Evolutionary conservation across 768 basidiomycete species (phyloP).

Genomic region (Gymnopilus dilepis): DNA sequence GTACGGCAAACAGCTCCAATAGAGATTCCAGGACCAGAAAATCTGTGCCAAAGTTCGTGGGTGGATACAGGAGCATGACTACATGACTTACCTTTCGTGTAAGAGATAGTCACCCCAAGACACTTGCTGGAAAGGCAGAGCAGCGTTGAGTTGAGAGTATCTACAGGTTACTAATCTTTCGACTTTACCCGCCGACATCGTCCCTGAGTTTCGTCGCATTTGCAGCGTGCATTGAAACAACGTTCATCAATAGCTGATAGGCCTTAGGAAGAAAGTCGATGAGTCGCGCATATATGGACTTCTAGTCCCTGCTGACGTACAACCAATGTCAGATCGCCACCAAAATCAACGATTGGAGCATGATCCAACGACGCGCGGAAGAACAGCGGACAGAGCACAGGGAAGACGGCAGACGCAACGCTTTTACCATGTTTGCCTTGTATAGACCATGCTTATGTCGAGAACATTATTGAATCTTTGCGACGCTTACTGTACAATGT

Average conservation of each 20-base stretch:
- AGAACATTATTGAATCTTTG: conserved; percentile 12
- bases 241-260: conserved; percentile 57
- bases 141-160: no score
- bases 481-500: neutral
- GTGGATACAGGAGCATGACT: neutral
- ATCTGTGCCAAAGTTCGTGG: conserved; percentile 38
- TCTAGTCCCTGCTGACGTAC: conserved; percentile 20
- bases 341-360: conserved; percentile 6
- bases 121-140: conserved; percentile 37
- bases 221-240: conserved; percentile 41
- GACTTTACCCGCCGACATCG: conserved; percentile 53
- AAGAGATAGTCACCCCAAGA: conserved; percentile 54
- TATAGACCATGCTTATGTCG: neutral
- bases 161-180: no score
- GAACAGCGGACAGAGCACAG: conserved; percentile 29
- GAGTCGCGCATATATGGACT: conserved; percentile 24
- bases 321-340: conserved; percentile 30
- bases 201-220: conserved; percentile 55
- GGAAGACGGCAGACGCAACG: conserved; percentile 25
- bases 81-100: conserved; percentile 47
- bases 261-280: conserved; percentile 40
- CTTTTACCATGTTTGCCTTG: conserved; percentile 23
- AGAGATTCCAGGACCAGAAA: conserved; percentile 63
- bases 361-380: conserved; percentile 12
- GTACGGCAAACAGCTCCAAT: conserved; percentile 58